Conservation (phyloP, 2,329 filamentous ascomycete species). For the Colletotrichum tamarilloi region DNA sequence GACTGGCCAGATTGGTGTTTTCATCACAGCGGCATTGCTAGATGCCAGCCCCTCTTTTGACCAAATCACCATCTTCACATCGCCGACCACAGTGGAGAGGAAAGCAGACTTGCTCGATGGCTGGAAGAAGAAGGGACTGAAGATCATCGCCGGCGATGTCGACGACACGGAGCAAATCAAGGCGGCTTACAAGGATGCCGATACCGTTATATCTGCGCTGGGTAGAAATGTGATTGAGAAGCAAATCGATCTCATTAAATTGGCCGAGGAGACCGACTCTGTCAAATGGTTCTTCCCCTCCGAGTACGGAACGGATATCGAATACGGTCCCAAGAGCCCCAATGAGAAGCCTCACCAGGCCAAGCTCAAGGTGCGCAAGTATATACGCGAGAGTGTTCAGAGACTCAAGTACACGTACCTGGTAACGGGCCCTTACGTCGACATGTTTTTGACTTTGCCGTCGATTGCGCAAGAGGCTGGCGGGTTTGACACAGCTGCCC, state of each 20-base stretch:
- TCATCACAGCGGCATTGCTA: constrained; percentile 52
- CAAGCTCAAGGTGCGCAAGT: constrained; percentile 75
- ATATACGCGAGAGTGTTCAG: constrained; percentile 63
- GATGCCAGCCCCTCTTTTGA: constrained; percentile 47
- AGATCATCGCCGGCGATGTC: constrained; percentile 48
- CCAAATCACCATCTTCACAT: constrained; percentile 49
- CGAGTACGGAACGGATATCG: constrained; percentile 75
- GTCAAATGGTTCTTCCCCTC: constrained; percentile 75
- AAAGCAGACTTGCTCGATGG: constrained; percentile 39
- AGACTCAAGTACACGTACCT: constrained; percentile 72
- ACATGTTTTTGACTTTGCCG: constrained; percentile 66
- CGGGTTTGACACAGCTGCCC: constrained; percentile 67
- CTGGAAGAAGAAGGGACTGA: constrained; percentile 38
- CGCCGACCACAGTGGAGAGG: constrained; percentile 19
- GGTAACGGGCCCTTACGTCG: constrained; percentile 76
- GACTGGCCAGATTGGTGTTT: constrained; percentile 54
- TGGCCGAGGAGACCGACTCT: constrained; percentile 64
- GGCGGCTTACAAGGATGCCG: constrained; percentile 67
- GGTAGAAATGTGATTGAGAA: constrained; percentile 70
- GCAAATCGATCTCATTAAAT: constrained; percentile 70
- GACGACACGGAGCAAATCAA: constrained; percentile 56
- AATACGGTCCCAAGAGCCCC: constrained; percentile 67
- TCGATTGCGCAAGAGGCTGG: constrained; percentile 56
- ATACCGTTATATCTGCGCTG: constrained; percentile 74
- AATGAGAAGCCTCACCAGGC: constrained; percentile 75